These are phyloP conservation scores for Passalora sequoiae DNA, from an alignment of 2,329 filamentous ascomycete species.

Conservation along the genomic window DNA sequence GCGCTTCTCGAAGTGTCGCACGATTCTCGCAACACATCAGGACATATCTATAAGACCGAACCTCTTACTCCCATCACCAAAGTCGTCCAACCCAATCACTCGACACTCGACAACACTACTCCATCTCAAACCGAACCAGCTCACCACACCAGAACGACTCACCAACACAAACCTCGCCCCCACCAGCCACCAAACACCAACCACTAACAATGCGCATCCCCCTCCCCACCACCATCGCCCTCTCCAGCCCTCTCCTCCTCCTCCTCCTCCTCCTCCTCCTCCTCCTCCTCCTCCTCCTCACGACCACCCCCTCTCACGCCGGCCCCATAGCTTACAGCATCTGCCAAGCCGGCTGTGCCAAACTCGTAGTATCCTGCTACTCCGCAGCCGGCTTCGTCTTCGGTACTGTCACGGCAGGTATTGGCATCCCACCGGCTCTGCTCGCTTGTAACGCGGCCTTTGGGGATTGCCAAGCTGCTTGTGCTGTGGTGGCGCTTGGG, in stretches of 20 bases:
- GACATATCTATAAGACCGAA: too few species aligned
- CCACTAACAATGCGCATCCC: background rate
- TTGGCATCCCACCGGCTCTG: slow-evolving; percentile 42
- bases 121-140: too few species aligned
- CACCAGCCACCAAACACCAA: background rate
- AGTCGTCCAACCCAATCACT: too few species aligned
- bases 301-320: too few species aligned
- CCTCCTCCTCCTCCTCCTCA: background rate
- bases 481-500: slow-evolving; percentile 16
- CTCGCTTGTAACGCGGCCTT: slow-evolving; percentile 44
- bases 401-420: slow-evolving; percentile 36
- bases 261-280: background rate
- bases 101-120: too few species aligned
- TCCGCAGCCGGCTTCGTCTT: slow-evolving; percentile 41
- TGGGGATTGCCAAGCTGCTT: slow-evolving; percentile 45
- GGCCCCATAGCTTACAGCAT: slow-evolving; percentile 41
- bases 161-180: background rate
- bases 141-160: background rate
- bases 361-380: slow-evolving; percentile 46
- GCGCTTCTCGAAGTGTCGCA: too few species aligned
- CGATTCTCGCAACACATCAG: too few species aligned
- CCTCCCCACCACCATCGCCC: background rate
- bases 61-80: too few species aligned
- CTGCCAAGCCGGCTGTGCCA: slow-evolving; percentile 47
- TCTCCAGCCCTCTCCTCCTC: too few species aligned